phyloP scores from a whole-genome alignment of 129 eudicot species.

The Artemisia argyi region DNA sequence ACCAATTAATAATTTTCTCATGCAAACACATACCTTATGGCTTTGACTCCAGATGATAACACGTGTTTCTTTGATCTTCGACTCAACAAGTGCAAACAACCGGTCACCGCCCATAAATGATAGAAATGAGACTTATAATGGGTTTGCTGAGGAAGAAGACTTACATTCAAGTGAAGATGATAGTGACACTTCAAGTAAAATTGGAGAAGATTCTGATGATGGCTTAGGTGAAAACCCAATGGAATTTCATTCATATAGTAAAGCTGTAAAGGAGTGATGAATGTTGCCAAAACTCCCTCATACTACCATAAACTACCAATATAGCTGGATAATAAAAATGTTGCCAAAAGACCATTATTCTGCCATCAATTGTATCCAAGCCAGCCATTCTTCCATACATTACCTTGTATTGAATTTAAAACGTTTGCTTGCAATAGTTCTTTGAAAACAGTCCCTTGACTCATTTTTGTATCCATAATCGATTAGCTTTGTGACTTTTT shows the following conservation, averaged over 20 bases:
- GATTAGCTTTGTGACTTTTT: slow-evolving; percentile 76
- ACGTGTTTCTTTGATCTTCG: too few relatives aligned
- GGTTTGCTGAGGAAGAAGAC: neutral
- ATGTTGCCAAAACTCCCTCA: too few relatives aligned
- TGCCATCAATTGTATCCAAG: slow-evolving; percentile 89
- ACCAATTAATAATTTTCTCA: too few relatives aligned
- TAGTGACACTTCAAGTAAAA: too few relatives aligned
- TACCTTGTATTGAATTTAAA: slow-evolving; percentile 69
- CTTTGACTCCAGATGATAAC: too few relatives aligned
- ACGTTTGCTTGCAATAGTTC: slow-evolving; percentile 82
- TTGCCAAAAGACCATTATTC: neutral
- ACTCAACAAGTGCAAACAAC: neutral
- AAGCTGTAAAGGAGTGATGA: neutral
- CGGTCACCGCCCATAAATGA: neutral
- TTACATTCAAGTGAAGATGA: neutral
- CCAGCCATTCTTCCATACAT: slow-evolving; percentile 96
- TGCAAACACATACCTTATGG: too few relatives aligned
- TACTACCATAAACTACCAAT: too few relatives aligned
- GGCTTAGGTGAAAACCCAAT: too few relatives aligned
- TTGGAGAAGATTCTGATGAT: too few relatives aligned
- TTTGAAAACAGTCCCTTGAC: slow-evolving; percentile 79
- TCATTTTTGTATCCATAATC: slow-evolving; percentile 77
- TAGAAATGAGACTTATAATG: neutral
- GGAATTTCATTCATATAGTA: neutral
- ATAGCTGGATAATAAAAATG: too few relatives aligned